phyloP scores from a whole-genome alignment of 768 basidiomycete species.

The Pleurotus sapidus region DNA sequence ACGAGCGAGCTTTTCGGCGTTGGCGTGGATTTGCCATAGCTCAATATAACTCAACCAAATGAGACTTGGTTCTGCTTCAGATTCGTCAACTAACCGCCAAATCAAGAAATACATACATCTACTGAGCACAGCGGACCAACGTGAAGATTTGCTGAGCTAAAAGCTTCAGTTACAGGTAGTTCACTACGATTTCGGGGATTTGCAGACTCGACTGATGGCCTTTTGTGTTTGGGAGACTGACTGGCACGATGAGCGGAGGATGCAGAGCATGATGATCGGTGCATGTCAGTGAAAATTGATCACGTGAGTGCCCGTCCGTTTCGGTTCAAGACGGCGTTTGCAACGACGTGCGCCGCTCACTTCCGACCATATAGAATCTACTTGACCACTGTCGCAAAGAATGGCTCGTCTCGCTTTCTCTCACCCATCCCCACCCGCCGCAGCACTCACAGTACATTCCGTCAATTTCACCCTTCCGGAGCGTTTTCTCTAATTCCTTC shows the following conservation, averaged over 20 bases:
- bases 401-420: conserved; percentile 39
- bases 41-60: neutral
- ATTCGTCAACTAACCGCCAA: neutral
- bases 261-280: neutral
- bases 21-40: conserved; percentile 94
- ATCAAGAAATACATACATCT: neutral
- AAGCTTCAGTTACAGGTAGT: conserved; percentile 3
- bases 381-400: neutral
- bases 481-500: too few relatives aligned
- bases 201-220: neutral
- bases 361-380: conserved; percentile 4
- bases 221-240: neutral
- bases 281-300: neutral
- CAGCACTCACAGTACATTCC: conserved; percentile 14
- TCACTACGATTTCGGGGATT: neutral
- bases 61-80: too few relatives aligned
- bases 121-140: neutral
- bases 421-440: neutral
- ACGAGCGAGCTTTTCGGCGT: conserved; percentile 80
- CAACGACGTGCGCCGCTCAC: conserved; percentile 7
- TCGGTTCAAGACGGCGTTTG: conserved; percentile 5
- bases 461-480: neutral
- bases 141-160: neutral
- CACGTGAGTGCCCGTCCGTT: neutral
- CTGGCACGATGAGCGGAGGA: neutral